These are phyloP conservation scores for Polytrichum formosum DNA, from an alignment of 225 moss, liverwort and hornwort genomes.

Conservation along the genomic window DNA sequence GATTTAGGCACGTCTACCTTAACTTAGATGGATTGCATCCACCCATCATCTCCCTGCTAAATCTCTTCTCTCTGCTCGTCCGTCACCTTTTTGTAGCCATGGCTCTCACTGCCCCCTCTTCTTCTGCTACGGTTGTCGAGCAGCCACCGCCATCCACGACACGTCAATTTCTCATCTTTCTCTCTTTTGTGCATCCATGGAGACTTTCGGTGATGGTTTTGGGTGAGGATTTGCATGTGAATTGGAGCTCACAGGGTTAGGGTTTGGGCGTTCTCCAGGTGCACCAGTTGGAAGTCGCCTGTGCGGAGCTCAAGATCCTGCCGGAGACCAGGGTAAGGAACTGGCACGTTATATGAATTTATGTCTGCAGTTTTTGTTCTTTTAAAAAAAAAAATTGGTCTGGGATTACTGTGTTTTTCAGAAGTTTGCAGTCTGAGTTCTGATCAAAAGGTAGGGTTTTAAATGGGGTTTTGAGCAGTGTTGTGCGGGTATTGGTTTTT, in stretches of 20 bases:
- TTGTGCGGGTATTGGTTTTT: no score
- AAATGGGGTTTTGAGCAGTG: no score
- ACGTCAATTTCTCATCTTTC: background rate
- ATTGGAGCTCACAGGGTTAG: background rate
- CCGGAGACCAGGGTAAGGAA: conserved; percentile 46
- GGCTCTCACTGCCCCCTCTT: background rate
- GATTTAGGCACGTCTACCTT: no score
- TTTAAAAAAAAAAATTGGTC: no score
- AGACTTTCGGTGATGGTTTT: background rate
- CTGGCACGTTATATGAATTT: no score
- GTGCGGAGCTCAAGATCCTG: conserved; percentile 64
- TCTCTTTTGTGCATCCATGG: background rate
- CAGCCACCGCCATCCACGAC: background rate
- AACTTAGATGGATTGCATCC: no score
- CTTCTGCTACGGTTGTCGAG: background rate
- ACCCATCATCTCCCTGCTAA: no score
- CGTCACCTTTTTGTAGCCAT: background rate
- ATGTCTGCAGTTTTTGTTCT: no score
- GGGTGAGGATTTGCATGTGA: background rate
- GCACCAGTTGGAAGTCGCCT: conserved; percentile 70
- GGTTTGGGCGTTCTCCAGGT: conserved; percentile 31
- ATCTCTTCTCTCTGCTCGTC: background rate
- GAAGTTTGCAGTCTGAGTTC: no score
- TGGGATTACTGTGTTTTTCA: no score
- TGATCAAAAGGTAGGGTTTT: no score